These are phyloP conservation scores for Physcomitrium patens DNA, from an alignment of 225 moss, liverwort and hornwort genomes.

Conservation along the genomic window DNA sequence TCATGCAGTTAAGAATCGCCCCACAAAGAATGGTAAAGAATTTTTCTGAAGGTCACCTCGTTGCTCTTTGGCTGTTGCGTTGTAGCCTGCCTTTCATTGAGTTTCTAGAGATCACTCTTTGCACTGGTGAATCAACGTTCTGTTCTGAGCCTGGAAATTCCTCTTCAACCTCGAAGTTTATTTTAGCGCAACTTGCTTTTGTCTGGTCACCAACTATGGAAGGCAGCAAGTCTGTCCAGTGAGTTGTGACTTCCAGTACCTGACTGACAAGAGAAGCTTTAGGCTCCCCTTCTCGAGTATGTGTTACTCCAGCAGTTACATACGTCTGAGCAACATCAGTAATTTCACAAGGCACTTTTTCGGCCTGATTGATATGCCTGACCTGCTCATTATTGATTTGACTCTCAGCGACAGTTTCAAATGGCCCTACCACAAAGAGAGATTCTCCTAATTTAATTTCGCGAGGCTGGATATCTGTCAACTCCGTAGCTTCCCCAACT, in stretches of 20 bases:
- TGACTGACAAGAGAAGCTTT: no score
- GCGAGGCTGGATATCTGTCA: neutral
- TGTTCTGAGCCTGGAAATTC: conserved; percentile 7
- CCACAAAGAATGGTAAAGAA: neutral
- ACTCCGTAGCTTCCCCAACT: neutral
- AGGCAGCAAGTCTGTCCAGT: neutral
- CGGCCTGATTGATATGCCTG: neutral
- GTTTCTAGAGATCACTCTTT: neutral
- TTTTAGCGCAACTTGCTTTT: no score
- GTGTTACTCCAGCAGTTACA: neutral
- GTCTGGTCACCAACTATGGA: neutral
- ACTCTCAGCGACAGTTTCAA: neutral
- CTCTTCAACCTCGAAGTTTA: neutral
- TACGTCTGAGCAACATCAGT: neutral
- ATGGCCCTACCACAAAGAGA: neutral
- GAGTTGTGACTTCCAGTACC: no score
- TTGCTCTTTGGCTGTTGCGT: conserved; percentile 1
- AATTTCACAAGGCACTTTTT: neutral
- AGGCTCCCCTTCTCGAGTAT: neutral
- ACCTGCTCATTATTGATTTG: neutral
- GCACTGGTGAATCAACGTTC: neutral
- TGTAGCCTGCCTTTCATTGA: neutral
- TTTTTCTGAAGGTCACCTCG: neutral
- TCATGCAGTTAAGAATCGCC: neutral
- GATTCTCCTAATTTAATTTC: neutral